Evolutionary conservation across 495 filamentous ascomycete species (phyloP).

Genomic region (Hypoxylon rickii): DNA sequence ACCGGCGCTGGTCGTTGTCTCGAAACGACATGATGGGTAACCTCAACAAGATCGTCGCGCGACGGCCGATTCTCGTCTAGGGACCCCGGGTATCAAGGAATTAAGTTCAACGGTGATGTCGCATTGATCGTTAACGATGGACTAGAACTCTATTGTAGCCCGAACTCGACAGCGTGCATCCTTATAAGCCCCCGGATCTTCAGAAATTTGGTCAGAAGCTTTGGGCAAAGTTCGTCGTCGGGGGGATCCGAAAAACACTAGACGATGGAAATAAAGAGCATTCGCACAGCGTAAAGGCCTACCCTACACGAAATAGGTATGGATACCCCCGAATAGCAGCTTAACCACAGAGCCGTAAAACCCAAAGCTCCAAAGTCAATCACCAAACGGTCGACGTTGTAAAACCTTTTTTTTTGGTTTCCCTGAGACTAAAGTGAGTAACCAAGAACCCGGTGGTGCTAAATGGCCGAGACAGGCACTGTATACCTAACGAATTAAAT

Average conservation of each 20-base stretch:
- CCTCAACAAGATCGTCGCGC: constrained; percentile 19
- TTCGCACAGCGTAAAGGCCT: constrained; percentile 7
- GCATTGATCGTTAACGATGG: constrained; percentile 24
- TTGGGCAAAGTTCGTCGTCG: constrained; percentile 26
- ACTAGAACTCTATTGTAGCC: constrained; percentile 24
- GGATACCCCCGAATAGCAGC: not conserved
- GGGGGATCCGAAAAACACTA: constrained; percentile 24
- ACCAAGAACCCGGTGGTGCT: not conserved
- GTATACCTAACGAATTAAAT: not conserved
- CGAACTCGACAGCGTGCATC: constrained; percentile 16
- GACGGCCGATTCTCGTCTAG: constrained; percentile 9
- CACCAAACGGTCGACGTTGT: not conserved
- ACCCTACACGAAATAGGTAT: not conserved
- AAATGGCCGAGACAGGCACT: not conserved
- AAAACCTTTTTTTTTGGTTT: not conserved
- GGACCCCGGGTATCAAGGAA: constrained; percentile 21
- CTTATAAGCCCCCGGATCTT: constrained; percentile 13
- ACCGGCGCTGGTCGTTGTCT: constrained; percentile 58
- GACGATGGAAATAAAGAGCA: constrained; percentile 17
- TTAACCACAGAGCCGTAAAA: not conserved
- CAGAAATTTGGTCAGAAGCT: constrained; percentile 1
- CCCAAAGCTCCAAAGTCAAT: not conserved
- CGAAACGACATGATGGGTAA: constrained; percentile 55
- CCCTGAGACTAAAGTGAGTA: not conserved
- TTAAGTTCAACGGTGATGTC: constrained; percentile 10